A percentile compares a stretch with the other conserved stretches of the same genome.
Evolutionary conservation across 768 basidiomycete species (phyloP).

Genomic region (Hericium erinaceus): DNA sequence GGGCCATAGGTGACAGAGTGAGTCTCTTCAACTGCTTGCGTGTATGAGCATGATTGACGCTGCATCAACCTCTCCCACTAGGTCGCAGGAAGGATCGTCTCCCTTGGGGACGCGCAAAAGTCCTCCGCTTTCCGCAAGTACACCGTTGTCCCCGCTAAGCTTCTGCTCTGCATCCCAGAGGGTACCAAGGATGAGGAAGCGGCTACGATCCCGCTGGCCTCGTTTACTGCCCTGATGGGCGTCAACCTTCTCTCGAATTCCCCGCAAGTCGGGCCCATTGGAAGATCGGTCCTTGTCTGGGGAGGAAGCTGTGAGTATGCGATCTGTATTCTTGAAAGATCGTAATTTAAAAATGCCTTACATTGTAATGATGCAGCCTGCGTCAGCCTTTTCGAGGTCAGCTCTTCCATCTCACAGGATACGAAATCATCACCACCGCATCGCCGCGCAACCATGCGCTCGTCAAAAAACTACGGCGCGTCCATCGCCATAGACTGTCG

Average conservation of each 20-base stretch:
- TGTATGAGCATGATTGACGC: too few relatives aligned
- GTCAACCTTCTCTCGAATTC: background rate
- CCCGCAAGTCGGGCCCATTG: background rate
- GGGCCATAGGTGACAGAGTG: background rate
- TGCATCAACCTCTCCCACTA: background rate
- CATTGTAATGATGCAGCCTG: background rate
- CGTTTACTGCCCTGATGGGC: background rate
- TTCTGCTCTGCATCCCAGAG: background rate
- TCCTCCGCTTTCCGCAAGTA: background rate
- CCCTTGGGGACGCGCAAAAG: background rate
- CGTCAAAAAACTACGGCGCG: conserved; percentile 27
- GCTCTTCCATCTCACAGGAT: conserved; percentile 24
- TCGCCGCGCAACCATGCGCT: conserved; percentile 25
- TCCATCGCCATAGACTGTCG: conserved; percentile 24
- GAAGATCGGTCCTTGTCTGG: background rate
- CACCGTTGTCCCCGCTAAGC: background rate
- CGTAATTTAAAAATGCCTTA: background rate
- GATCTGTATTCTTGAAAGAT: background rate
- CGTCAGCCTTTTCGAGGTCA: conserved; percentile 21
- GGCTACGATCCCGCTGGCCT: background rate
- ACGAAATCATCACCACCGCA: conserved; percentile 26
- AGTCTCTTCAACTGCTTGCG: background rate
- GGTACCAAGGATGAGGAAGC: background rate
- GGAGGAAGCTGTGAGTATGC: background rate
- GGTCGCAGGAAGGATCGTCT: background rate